phyloP scores from a whole-genome alignment of 352 stramenopile genomes.

The Pythium aquatile region DNA sequence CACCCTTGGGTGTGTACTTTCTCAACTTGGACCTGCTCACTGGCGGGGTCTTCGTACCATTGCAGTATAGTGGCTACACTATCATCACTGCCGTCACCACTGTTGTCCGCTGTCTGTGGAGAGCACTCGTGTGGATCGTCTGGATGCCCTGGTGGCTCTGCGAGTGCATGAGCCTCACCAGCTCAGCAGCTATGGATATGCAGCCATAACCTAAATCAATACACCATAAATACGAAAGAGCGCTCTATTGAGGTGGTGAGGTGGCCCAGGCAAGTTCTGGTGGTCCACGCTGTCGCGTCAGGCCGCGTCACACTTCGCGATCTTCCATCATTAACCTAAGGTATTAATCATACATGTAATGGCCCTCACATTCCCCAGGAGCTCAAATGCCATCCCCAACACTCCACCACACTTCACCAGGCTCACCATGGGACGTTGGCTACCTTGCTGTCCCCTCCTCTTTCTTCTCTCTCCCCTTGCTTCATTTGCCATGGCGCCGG shows the following conservation, averaged over 20 bases:
- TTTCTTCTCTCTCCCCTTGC: too few species aligned
- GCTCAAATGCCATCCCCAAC: too few species aligned
- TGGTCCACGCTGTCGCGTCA: constrained; percentile 15
- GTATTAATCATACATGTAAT: too few species aligned
- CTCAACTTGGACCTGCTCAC: neutral
- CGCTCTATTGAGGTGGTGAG: neutral
- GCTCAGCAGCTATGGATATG: neutral
- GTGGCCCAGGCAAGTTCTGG: constrained; percentile 4
- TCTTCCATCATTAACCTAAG: too few species aligned
- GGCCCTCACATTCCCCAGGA: too few species aligned
- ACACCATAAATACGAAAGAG: neutral
- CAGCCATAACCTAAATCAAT: neutral
- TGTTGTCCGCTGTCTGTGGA: neutral
- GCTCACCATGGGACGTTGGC: too few species aligned
- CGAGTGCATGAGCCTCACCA: too few species aligned
- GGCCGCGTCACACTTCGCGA: neutral
- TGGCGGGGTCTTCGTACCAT: neutral
- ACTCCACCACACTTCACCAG: too few species aligned
- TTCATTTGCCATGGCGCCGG: too few species aligned
- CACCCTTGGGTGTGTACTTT: neutral
- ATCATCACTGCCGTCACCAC: neutral
- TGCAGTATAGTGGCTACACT: neutral
- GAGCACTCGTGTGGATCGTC: neutral
- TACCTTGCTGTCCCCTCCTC: too few species aligned
- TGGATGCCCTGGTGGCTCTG: neutral